A percentile compares a stretch with the other conserved stretches of the same genome.
Evolutionary conservation across 1,284 basidiomycete genomes (phyloP).

Genomic region (Cutaneotrichosporon sp.): DNA sequence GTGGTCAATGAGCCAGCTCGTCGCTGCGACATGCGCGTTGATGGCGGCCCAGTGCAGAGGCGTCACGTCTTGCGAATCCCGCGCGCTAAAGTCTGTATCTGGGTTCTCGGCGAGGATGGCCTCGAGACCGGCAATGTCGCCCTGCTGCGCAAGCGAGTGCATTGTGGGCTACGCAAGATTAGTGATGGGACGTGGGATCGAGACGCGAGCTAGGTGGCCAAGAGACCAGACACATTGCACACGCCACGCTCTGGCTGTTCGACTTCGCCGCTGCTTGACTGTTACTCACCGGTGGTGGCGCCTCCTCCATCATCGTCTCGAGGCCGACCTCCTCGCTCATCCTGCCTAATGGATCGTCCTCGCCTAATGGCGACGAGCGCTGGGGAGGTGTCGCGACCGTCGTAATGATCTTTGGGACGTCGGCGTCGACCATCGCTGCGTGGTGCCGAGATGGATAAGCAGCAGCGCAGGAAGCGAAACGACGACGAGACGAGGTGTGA

Average conservation of each 20-base stretch:
- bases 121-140: constrained; percentile 66
- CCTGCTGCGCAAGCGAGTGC: constrained; percentile 80
- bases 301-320: constrained; percentile 31
- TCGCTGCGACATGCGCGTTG: constrained; percentile 46
- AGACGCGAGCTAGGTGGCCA: no score
- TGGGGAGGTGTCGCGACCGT: constrained; percentile 17
- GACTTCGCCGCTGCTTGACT: no score
- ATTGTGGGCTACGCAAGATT: constrained; percentile 55
- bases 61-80: constrained; percentile 86
- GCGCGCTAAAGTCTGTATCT: constrained; percentile 57
- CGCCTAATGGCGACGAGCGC: not conserved
- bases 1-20: constrained; percentile 69
- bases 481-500: not conserved
- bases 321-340: constrained; percentile 29
- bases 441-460: not conserved
- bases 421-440: constrained; percentile 4
- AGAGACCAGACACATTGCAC: no score
- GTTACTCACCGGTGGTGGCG: constrained; percentile 20
- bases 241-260: no score
- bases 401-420: constrained; percentile 15
- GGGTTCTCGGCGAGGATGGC: constrained; percentile 65
- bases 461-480: not conserved
- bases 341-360: constrained; percentile 12
- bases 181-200: not conserved
- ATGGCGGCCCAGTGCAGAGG: constrained; percentile 91